Evolutionary conservation across 2,329 filamentous ascomycete species (phyloP), one percentile per base, ranked within the genome.

Genomic region (Leptographium procerum): DNA sequence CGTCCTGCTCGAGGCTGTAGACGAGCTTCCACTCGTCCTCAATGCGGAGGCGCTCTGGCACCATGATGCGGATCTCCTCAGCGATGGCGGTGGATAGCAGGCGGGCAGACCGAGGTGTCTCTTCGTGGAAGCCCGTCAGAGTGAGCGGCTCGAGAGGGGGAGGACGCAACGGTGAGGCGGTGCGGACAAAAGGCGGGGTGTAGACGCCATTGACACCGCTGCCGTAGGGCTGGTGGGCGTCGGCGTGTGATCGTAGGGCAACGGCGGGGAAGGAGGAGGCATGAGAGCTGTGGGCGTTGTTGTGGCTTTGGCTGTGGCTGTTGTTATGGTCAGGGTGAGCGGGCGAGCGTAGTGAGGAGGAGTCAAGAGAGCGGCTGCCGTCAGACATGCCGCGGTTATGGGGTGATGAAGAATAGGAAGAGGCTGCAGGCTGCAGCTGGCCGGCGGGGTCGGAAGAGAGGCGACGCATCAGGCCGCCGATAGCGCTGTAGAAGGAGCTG

Each of bases 1-100:
- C 94, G 70, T 99, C 86, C 71, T 95, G 88, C 67, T 96, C 91
- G 40, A 99, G 77, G 64, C 89, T 95, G 73, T 97, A 99, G 43
- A 87, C 81, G 55, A 97, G 75, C 57, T 79, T 80, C 94, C 94
- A 99, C 61, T 87, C 83, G 65, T 96, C 91, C 61, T 87, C 83
- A 51, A 99, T 84, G 71, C 95, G 89, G 61, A 97, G 74, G 54
- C 94, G 81, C 64, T 95, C 85, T 1, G 94, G 94, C 26, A 97
- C 77, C 66, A 97, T 85, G 45, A 95, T 81, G 53, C 94, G 82
- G 59, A 97, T 96, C 75, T 97, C 94, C 73, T 97, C 94, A 3
- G 92, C 94, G 33, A 97, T 76, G 13, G 84, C 80, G 55, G 77
- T 75, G 22, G 80, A 86, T 58, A 99, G 77, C 57, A 97, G 76